Conservation (phyloP, 345 rosid species). For the Citrus maxima region DNA sequence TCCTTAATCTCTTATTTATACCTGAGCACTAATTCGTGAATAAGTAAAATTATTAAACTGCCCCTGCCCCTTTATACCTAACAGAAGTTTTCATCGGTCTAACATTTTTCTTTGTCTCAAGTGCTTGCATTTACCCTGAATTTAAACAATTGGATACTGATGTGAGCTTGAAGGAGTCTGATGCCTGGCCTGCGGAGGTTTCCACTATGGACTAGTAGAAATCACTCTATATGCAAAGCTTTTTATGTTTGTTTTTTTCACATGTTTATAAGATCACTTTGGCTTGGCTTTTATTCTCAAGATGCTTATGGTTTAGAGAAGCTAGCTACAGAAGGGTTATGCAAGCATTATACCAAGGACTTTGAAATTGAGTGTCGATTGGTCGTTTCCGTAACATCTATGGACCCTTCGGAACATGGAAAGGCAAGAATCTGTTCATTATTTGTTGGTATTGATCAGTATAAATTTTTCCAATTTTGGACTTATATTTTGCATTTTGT, state of each 20-base stretch:
- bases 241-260: not conserved
- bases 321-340: constrained; percentile 92
- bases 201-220: constrained; percentile 10
- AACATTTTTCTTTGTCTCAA: constrained; percentile 66
- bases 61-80: too few relatives aligned
- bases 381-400: constrained; percentile 96
- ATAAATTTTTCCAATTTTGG: not conserved
- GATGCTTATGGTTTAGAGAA: constrained; percentile 99
- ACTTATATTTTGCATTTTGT: not conserved
- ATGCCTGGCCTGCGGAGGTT: constrained; percentile 99
- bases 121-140: constrained; percentile 97
- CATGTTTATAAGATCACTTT: not conserved
- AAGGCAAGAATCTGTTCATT: constrained; percentile 41
- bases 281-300: constrained; percentile 64
- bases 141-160: constrained; percentile 93
- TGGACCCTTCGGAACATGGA: constrained; percentile 98
- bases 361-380: constrained; percentile 88
- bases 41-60: too few relatives aligned
- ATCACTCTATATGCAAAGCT: not conserved
- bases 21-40: too few relatives aligned
- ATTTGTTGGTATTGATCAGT: not conserved
- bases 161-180: constrained; percentile 97
- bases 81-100: rapidly evolving
- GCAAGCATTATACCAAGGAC: constrained; percentile 96
- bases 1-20: too few relatives aligned